Base-by-base conservation (phyloP, 805 yeast species). In the Priceomyces carsonii region DNA sequence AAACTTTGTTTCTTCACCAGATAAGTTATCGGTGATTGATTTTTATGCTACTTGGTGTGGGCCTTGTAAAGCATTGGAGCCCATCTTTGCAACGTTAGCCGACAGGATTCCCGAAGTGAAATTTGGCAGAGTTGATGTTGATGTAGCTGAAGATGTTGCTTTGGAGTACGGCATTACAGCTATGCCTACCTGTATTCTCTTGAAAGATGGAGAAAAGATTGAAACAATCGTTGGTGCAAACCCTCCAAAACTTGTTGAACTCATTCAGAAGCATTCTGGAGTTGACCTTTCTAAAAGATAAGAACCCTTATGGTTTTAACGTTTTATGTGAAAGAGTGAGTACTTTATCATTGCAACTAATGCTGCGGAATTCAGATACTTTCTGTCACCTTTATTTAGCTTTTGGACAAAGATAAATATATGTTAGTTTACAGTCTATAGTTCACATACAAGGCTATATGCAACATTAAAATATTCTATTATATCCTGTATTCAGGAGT, bases 111-210 rank as follows among this genome's bases (percentile, higher is more conserved):
- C 71, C 8, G 71, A 69, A 38, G 85, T 79, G 1, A 71, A 70
- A 35, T 85, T 84, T 48, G 77, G 74, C 46, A 80, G 84, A 51
- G 79, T 83, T 21, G 89, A 85, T 47, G 88, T 84, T 30, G 93
- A 84, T 54, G 66, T 70, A 25, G 72, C 73, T 18, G 64, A 61
- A 12, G 86, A 79, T 26, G 61, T 82, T 34, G 86, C 89, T 7
- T 61, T 55, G 37, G 79, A 75, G 39, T 77, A 77, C 51, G 81
- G 77, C 8, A 67, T 84, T 33, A 64, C 77, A 16, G 88, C 91
- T 23, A 82, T 84, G 89, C 93, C 93, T 29, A 85, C 91, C 2
- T 79, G 82, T 40, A 50, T 82, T 15, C 59, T 80, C 20, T 76
- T 77, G 58, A 77, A 80, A 53, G 67, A 78, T 32, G 87, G 87